Evolutionary conservation across 352 stramenopile genomes (phyloP), one percentile per base, ranked within the genome.

Genomic region (Phytopythium oedochilum): DNA sequence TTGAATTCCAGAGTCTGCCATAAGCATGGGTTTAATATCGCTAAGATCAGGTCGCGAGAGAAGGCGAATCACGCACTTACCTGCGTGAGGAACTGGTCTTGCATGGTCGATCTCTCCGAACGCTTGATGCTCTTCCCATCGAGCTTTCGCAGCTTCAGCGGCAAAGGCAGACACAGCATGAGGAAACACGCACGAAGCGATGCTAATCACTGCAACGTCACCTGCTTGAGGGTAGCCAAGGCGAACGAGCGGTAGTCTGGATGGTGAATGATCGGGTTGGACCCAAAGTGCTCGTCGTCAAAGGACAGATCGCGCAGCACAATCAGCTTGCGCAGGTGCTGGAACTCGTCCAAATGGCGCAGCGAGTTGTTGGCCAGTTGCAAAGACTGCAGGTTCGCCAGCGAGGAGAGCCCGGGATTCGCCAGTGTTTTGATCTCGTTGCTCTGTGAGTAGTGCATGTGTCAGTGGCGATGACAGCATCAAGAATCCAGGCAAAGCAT

Each of bases 241-340:
- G 78, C 71, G 28, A 86, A 76, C 9, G 66, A 64, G 10, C 84
- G 78, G 64, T 97, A 97, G 26, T 89, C 81, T 20, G 72, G 73
- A 23, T 85, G 73, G 15, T 38, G 45, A 4, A 80, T 65, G 22
- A 96, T 73, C 39, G 86, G 86, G 49, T 92, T 96, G 1, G 69
- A 71, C 2, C 89, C 89, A 59, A 95, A 97, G 53, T 96, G 83
- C 9, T 83, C 74, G 54, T 96, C 86, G n/a, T 67, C 12, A 25
- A 97, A 82, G 3, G 70, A 67, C 38, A 96, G 57, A 1, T 67
- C 57, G 18, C 70, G 70, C 22, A 97, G 68, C 23, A 62, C 64
- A 4, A 89, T 62, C 12, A 96, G 60, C 35, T 68, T 72, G 1
- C 69, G 67, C 38, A 96, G 65, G 5, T 81, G 47, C 47, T 87